Evolutionary conservation across 2,329 filamentous ascomycete species (phyloP).

Genomic region (Exserohilum rostratum): DNA sequence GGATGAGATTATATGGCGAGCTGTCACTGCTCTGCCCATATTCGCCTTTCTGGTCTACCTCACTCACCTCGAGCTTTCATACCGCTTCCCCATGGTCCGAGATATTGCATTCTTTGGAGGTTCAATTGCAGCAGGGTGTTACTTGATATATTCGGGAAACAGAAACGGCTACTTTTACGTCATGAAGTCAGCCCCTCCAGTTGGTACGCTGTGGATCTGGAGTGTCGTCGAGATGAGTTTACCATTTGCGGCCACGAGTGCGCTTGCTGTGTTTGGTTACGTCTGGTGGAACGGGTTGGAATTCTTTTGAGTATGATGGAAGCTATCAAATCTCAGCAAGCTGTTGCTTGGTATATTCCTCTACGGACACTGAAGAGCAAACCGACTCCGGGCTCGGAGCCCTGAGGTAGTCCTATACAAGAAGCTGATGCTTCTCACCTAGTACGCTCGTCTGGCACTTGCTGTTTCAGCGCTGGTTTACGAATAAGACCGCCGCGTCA

Average conservation of each 20-base stretch:
- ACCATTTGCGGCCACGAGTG: slow-evolving; percentile 64
- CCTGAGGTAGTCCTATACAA: neutral
- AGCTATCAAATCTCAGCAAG: neutral
- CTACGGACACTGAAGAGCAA: neutral
- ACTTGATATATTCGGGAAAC: slow-evolving; percentile 83
- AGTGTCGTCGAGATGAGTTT: slow-evolving; percentile 85
- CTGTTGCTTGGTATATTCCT: neutral
- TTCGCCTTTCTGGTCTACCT: slow-evolving; percentile 55
- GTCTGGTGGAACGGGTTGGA: slow-evolving; percentile 62
- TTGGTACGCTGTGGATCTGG: slow-evolving; percentile 94
- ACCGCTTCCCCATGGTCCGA: slow-evolving; percentile 52
- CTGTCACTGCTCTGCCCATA: slow-evolving; percentile 53
- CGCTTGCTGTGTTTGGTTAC: slow-evolving; percentile 58
- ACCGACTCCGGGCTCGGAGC: neutral
- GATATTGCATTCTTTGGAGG: slow-evolving; percentile 67
- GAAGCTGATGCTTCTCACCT: neutral
- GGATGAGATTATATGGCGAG: slow-evolving; percentile 60
- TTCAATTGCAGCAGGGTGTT: slow-evolving; percentile 71
- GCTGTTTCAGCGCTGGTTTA: too few relatives aligned
- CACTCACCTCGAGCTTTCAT: slow-evolving; percentile 49
- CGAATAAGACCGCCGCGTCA: too few relatives aligned
- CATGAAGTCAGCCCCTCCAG: slow-evolving; percentile 88
- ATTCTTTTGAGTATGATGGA: slow-evolving; percentile 43
- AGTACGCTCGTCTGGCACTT: neutral
- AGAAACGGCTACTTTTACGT: slow-evolving; percentile 80